Base-by-base conservation (phyloP, 176 grass and related monocot species). In the Pharus latifolius region DNA sequence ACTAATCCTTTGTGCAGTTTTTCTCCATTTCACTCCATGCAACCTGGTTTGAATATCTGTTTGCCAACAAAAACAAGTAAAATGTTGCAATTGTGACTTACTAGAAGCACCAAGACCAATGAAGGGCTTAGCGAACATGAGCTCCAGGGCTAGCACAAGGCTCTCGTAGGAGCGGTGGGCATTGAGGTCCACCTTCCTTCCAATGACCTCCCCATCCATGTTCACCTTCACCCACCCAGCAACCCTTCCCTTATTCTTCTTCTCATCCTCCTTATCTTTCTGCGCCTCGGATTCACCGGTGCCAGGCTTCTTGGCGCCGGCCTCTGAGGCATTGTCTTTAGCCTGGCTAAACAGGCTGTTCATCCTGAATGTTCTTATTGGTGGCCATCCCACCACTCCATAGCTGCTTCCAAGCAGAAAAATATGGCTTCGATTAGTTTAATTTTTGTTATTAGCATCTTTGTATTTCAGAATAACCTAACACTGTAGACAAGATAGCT, bases 171-270 rank as follows among this genome's bases (percentile, higher is more conserved):
- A 96, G 8, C 40, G 72, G 60, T 86, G 79, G 22, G 79, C 85
- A 7, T 43, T 75, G 34, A 96, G 79, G 63, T 91, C 92, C 13
- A 96, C 83, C 76, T 96, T 91, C 72, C 92, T 88, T 29, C 92
- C 88, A 63, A 96, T 96, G 44, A 79, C 80, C 57, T 96, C 92
- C 14, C 92, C 92, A 72, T 91, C 88, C 92, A 86, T 88, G 63
- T 86, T 86, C 38, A 96, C 88, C 66, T 96, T 96, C 53, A 91
- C 85, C 74, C 89, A 91, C 29, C 76, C 51, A 1, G 30, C 48
- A 3, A 29, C 31, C 31, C 55, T 49, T 14, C 28, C 80, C 22
- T 75, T 76, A 67, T 83, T 90, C 65, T 69, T 70, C 0, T 19
- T 48, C 54, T 79, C 57, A 13, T 45, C 63, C 67, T 87, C 83